Conservation (phyloP, 805 yeast genomes). For the Teunomyces funiuensis region DNA sequence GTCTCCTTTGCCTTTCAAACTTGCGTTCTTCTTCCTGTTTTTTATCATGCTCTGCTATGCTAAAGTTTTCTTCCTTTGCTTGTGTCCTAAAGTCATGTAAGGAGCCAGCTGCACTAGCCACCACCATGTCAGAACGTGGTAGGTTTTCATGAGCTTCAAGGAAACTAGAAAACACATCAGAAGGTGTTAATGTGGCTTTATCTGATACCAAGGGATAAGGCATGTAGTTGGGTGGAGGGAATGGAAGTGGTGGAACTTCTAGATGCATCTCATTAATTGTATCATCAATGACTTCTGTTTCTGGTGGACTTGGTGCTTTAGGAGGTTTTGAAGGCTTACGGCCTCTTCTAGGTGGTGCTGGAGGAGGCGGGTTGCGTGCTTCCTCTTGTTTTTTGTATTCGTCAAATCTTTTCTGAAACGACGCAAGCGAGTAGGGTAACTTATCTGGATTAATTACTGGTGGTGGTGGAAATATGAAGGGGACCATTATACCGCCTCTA, state of each 20-base stretch:
- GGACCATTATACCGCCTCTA: conserved; percentile 38
- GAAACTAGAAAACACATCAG: conserved; percentile 35
- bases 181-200: conserved; percentile 32
- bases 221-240: conserved; percentile 46
- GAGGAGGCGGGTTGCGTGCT: conserved; percentile 2
- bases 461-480: conserved; percentile 45
- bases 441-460: conserved; percentile 26
- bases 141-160: conserved; percentile 35
- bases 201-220: conserved; percentile 43
- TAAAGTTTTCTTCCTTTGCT: conserved; percentile 35
- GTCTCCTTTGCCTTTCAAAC: conserved; percentile 8
- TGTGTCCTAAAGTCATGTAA: conserved; percentile 35
- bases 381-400: background rate
- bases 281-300: background rate
- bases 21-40: conserved; percentile 3
- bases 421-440: conserved; percentile 22
- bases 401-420: conserved; percentile 8
- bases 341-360: conserved; percentile 8
- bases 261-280: conserved; percentile 7
- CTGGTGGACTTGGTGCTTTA: background rate
- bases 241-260: conserved; percentile 41
- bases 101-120: conserved; percentile 48
- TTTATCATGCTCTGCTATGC: conserved; percentile 18
- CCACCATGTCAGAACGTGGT: conserved; percentile 45
- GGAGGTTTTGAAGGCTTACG: conserved; percentile 7